These are phyloP conservation scores for Digitaria exilis DNA, from an alignment of 202 grass and related monocot genomes.

Conservation along the genomic window DNA sequence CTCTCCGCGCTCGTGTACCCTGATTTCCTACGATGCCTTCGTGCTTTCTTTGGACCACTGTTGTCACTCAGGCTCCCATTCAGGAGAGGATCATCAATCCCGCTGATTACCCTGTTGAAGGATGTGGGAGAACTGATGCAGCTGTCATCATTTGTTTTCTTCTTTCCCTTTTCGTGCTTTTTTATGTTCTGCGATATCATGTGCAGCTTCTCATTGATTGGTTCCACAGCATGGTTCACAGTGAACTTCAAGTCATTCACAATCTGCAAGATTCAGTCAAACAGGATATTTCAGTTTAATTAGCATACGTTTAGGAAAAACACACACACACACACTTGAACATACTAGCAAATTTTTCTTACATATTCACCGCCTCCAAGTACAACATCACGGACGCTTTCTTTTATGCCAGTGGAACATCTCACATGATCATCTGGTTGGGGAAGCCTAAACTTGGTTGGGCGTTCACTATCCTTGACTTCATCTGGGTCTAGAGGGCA, in stretches of 20 bases:
- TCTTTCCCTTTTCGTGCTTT: slow-evolving; percentile 69
- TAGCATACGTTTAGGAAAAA: background rate
- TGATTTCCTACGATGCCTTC: slow-evolving; percentile 62
- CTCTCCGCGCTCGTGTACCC: slow-evolving; percentile 52
- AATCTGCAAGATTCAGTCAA: slow-evolving; percentile 55
- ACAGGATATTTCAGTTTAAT: slow-evolving; percentile 9
- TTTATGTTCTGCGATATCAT: slow-evolving; percentile 90
- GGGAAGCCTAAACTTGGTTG: slow-evolving; percentile 72
- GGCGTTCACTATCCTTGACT: slow-evolving; percentile 80
- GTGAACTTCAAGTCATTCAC: slow-evolving; percentile 99
- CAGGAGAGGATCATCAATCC: slow-evolving; percentile 86
- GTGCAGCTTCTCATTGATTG: slow-evolving; percentile 82
- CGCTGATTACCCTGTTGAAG: slow-evolving; percentile 61
- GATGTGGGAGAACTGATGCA: slow-evolving; percentile 56
- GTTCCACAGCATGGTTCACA: slow-evolving; percentile 82
- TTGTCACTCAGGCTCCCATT: slow-evolving; percentile 80
- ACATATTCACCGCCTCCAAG: slow-evolving; percentile 94
- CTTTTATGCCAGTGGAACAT: slow-evolving; percentile 69
- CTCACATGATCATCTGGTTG: slow-evolving; percentile 48
- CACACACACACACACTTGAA: background rate
- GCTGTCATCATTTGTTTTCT: slow-evolving; percentile 74
- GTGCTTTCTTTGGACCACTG: slow-evolving; percentile 46
- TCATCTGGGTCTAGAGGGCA: slow-evolving; percentile 88
- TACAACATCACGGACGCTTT: slow-evolving; percentile 83
- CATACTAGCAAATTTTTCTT: slow-evolving; percentile 18